Evolutionary conservation across 129 eudicot species (phyloP).

Genomic region (Artemisia argyi): DNA sequence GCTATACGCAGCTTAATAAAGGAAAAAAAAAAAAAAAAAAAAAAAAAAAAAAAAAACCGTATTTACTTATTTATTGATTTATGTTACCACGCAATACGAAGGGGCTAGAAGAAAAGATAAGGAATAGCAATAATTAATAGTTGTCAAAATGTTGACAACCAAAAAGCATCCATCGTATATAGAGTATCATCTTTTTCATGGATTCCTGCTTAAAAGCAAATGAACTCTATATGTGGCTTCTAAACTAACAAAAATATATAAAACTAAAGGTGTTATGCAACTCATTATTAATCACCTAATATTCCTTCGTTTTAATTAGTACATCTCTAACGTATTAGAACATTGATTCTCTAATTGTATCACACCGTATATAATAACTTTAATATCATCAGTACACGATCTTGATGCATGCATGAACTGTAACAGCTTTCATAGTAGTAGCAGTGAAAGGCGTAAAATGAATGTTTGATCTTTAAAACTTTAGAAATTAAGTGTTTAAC

Average conservation of each 20-base stretch:
- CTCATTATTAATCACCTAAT: too few relatives aligned
- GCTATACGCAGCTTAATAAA: too few relatives aligned
- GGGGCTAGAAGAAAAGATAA: slow-evolving; percentile 28
- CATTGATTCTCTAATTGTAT: background rate
- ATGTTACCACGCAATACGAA: slow-evolving; percentile 23
- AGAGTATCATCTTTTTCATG: slow-evolving; percentile 15
- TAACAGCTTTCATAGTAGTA: background rate
- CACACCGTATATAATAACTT: background rate
- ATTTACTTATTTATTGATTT: background rate
- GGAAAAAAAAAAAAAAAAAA: too few relatives aligned
- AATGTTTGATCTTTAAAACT: background rate
- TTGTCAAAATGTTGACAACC: slow-evolving; percentile 31
- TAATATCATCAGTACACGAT: background rate
- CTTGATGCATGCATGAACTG: background rate
- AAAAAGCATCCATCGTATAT: slow-evolving; percentile 33
- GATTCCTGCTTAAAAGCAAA: slow-evolving; percentile 26
- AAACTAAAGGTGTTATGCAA: background rate
- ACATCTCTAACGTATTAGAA: background rate
- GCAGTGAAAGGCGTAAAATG: background rate
- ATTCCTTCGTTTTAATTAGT: too few relatives aligned
- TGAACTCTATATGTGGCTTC: slow-evolving; percentile 30
- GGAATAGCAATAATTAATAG: slow-evolving; percentile 28
- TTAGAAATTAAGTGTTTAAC: slow-evolving; percentile 9
- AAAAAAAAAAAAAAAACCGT: too few relatives aligned
- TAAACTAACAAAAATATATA: slow-evolving; percentile 27